Evolutionary conservation across 768 basidiomycete species (phyloP).

Genomic region (Symmetrospora coprosmae): DNA sequence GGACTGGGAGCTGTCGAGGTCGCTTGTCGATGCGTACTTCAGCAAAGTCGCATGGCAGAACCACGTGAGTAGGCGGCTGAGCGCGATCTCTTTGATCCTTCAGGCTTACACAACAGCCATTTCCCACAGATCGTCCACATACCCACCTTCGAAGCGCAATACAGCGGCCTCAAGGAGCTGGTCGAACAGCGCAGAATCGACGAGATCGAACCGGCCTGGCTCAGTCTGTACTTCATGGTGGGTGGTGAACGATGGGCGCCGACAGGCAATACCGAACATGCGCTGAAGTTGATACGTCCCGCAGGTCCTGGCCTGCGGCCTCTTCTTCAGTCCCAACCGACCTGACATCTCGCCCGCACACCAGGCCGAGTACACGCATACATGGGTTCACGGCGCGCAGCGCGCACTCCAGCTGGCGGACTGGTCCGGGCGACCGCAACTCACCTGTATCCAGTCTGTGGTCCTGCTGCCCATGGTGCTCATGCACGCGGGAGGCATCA

Average conservation of each 20-base stretch:
- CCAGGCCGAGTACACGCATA: conserved; percentile 18
- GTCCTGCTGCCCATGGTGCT: conserved; percentile 11
- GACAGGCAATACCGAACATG: neutral
- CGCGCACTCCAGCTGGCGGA: conserved; percentile 4
- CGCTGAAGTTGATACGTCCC: neutral
- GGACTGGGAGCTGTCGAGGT: conserved; percentile 2
- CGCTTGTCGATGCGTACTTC: conserved; percentile 12
- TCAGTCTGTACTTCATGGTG: conserved; percentile 20
- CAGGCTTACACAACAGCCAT: neutral
- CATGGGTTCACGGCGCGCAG: conserved; percentile 17
- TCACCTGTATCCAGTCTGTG: conserved; percentile 17
- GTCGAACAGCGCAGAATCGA: conserved; percentile 7
- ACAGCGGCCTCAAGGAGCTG: neutral
- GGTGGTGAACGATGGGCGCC: neutral
- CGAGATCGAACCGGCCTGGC: conserved; percentile 16
- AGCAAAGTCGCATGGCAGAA: conserved; percentile 16
- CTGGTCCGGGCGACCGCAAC: conserved; percentile 13
- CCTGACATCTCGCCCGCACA: conserved; percentile 4
- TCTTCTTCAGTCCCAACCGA: conserved; percentile 11
- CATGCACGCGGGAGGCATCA: conserved; percentile 20
- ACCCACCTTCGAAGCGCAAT: conserved; percentile 17
- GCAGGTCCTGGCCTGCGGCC: conserved; percentile 13
- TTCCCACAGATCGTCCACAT: neutral
- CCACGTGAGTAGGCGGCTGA: conserved; percentile 2
- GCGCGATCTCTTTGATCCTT: neutral